A percentile compares a stretch with the other conserved stretches of the same genome.
Conservation (phyloP, 331 rosid species). For the Ulmus americana region DNA sequence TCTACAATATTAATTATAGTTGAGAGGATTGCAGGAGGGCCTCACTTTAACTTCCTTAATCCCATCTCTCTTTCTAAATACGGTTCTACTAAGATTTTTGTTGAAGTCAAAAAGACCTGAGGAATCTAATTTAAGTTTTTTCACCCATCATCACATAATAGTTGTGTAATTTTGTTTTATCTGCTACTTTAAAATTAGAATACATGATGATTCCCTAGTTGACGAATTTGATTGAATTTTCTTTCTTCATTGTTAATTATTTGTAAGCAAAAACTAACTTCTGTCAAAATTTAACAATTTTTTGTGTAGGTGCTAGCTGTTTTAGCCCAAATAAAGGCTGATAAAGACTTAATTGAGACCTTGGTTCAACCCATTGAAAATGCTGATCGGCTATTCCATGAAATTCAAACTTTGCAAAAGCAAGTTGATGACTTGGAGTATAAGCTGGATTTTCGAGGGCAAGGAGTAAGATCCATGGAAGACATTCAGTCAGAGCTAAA, state of each 20-base stretch:
- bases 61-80: background rate
- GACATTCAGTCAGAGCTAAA: slow-evolving; percentile 69
- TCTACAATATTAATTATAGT: too few relatives aligned
- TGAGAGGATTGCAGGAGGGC: too few relatives aligned
- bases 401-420: slow-evolving; percentile 50
- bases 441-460: slow-evolving; percentile 62
- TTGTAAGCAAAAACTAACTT: background rate
- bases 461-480: slow-evolving; percentile 56
- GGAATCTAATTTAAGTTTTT: background rate
- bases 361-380: slow-evolving; percentile 70
- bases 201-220: background rate
- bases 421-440: slow-evolving; percentile 65
- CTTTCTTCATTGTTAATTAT: background rate
- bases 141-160: background rate
- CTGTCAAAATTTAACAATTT: background rate
- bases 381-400: slow-evolving; percentile 62
- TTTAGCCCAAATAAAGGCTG: slow-evolving; percentile 75
- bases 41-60: too few relatives aligned
- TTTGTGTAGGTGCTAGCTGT: slow-evolving; percentile 60
- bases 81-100: background rate
- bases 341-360: slow-evolving; percentile 58
- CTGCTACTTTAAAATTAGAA: background rate
- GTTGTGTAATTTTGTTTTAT: background rate
- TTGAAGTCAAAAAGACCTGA: background rate
- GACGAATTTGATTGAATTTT: background rate